phyloP scores from a whole-genome alignment of 2,329 filamentous ascomycete genomes.

The Orbilia oligospora region DNA sequence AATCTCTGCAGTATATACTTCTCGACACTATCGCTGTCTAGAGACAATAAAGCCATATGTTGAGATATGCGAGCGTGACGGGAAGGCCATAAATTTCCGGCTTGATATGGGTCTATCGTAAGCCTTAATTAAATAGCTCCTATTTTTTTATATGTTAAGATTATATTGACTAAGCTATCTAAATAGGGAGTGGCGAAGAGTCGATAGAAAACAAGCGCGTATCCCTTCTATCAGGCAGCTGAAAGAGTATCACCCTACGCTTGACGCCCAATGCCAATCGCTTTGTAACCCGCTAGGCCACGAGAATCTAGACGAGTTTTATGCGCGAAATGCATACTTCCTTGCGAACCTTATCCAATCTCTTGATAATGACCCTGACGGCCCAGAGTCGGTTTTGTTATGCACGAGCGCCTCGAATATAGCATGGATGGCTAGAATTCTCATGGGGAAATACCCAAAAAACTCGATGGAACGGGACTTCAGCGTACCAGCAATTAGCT shows the following conservation, averaged over 20 bases:
- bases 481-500: constrained; percentile 2
- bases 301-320: constrained; percentile 26
- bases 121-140: background rate
- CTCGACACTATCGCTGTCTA: constrained; percentile 27
- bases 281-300: constrained; percentile 15
- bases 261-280: constrained; percentile 16
- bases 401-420: constrained; percentile 33
- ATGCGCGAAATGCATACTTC: constrained; percentile 19
- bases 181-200: constrained; percentile 23
- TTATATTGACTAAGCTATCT: background rate
- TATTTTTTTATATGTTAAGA: background rate
- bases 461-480: constrained; percentile 18
- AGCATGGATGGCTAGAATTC: constrained; percentile 3
- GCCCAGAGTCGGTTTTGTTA: constrained; percentile 13
- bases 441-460: background rate
- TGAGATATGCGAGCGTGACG: background rate
- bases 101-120: constrained; percentile 27
- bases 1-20: constrained; percentile 15
- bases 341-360: constrained; percentile 11
- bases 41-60: constrained; percentile 19
- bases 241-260: background rate
- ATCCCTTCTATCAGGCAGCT: constrained; percentile 11
- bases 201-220: constrained; percentile 13
- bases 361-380: constrained; percentile 7
- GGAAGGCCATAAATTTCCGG: constrained; percentile 11